These are phyloP conservation scores for Pleodorina starrii DNA, from an alignment of 139 green algal species.

Conservation along the genomic window DNA sequence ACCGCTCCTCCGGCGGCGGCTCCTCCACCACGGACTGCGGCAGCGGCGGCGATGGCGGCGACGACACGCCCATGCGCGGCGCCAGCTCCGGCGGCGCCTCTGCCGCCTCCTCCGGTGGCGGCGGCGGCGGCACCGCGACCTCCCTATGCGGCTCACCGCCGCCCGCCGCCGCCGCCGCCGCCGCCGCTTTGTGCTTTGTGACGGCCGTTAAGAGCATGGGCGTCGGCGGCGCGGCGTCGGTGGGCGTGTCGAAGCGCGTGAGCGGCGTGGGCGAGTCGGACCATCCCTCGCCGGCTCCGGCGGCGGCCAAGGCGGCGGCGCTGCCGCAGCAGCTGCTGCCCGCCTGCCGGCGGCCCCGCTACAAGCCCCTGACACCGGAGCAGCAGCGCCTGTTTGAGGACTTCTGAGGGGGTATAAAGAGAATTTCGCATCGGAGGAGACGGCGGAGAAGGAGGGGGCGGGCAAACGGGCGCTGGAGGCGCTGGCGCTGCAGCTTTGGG, in stretches of 20 bases:
- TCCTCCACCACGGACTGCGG: background rate
- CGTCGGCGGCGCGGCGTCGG: background rate
- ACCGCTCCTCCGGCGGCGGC: background rate
- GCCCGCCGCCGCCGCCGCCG: too few relatives aligned
- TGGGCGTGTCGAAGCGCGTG: background rate
- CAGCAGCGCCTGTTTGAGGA: constrained; percentile 49
- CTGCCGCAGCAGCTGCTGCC: constrained; percentile 22
- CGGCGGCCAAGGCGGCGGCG: background rate
- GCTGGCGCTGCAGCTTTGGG: too few relatives aligned
- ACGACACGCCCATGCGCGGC: background rate
- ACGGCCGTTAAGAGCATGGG: background rate
- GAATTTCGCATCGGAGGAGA: too few relatives aligned
- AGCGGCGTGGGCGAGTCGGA: background rate
- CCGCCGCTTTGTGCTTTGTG: constrained; percentile 23
- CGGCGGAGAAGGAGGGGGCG: too few relatives aligned
- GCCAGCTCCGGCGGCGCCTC: background rate
- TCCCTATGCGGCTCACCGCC: background rate
- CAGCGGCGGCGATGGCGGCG: background rate
- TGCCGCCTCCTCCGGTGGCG: background rate
- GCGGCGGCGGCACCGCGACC: too few relatives aligned
- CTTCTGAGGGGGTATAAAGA: constrained; percentile 24
- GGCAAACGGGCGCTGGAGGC: too few relatives aligned
- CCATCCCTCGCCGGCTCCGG: background rate
- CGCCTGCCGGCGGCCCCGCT: background rate
- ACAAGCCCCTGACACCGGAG: constrained; percentile 52